These are phyloP conservation scores for Pyricularia sp. DNA, from an alignment of 2,329 filamentous ascomycete genomes.

Conservation along the genomic window DNA sequence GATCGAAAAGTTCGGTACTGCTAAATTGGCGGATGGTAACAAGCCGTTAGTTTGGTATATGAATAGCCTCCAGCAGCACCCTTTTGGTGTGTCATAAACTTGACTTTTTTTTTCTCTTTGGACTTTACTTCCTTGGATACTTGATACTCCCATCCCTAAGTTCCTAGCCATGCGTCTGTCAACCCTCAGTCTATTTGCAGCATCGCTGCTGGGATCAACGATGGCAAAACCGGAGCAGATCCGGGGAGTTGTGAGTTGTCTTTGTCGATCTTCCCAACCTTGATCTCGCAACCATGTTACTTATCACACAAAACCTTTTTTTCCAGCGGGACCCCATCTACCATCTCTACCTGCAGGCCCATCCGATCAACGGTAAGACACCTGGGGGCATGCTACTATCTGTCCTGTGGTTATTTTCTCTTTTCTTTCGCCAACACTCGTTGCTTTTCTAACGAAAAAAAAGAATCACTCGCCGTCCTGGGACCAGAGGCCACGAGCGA, in stretches of 20 bases:
- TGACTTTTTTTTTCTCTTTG: neutral
- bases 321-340: slow-evolving; percentile 32
- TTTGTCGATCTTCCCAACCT: neutral
- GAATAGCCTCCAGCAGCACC: neutral
- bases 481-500: slow-evolving; percentile 39
- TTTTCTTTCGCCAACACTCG: neutral
- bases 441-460: slow-evolving; percentile 14
- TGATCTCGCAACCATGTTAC: too few relatives aligned
- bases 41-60: neutral
- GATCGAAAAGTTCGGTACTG: neutral
- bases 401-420: neutral
- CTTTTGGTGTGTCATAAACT: neutral
- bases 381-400: neutral
- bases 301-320: too few relatives aligned
- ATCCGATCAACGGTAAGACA: slow-evolving; percentile 27
- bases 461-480: slow-evolving; percentile 34
- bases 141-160: neutral
- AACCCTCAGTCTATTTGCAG: neutral
- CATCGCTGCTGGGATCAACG: slow-evolving; percentile 2
- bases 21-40: neutral
- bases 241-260: slow-evolving; percentile 6
- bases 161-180: neutral
- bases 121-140: neutral
- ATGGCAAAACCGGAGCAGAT: slow-evolving; percentile 11
- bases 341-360: slow-evolving; percentile 41